phyloP scores from a whole-genome alignment of 2,329 filamentous ascomycete species.

The Rachicladosporium sp. region DNA sequence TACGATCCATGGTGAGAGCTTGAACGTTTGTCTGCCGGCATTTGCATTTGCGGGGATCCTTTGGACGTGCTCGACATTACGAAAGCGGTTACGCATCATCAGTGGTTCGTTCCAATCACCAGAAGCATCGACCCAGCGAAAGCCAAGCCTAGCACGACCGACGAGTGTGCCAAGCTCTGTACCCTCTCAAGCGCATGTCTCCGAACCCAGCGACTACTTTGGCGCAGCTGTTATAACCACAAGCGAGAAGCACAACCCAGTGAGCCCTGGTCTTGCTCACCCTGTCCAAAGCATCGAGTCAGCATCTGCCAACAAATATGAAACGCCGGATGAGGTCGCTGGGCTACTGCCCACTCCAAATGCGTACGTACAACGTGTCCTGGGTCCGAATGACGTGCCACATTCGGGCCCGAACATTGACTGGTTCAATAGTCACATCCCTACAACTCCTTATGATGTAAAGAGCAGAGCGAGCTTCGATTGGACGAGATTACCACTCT shows the following conservation, averaged over 20 bases:
- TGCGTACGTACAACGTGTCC: conserved; percentile 15
- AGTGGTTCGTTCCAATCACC: conserved; percentile 35
- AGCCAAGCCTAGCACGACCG: no score
- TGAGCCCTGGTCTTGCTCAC: no score
- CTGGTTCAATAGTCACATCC: conserved; percentile 16
- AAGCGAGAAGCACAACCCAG: no score
- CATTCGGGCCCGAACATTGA: conserved; percentile 26
- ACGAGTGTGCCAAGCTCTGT: no score
- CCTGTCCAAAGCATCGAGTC: no score
- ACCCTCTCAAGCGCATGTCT: conserved; percentile 2
- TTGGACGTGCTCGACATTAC: conserved; percentile 60
- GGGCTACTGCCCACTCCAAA: conserved; percentile 8
- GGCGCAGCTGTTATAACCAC: no score
- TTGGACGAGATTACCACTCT: conserved; percentile 62
- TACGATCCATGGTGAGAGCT: conserved; percentile 39
- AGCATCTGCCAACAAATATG: no score
- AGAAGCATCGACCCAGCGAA: conserved; percentile 1
- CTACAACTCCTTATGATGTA: conserved; percentile 3
- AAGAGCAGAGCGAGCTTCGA: conserved; percentile 42
- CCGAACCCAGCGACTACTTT: no score
- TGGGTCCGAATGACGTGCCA: conserved; percentile 5
- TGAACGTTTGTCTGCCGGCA: conserved; percentile 42
- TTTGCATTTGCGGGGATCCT: conserved; percentile 51
- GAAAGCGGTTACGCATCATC: conserved; percentile 56
- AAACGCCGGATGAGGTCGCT: no score